phyloP scores from a whole-genome alignment of 2,329 filamentous ascomycete species.

The Neospermospora avenae region DNA sequence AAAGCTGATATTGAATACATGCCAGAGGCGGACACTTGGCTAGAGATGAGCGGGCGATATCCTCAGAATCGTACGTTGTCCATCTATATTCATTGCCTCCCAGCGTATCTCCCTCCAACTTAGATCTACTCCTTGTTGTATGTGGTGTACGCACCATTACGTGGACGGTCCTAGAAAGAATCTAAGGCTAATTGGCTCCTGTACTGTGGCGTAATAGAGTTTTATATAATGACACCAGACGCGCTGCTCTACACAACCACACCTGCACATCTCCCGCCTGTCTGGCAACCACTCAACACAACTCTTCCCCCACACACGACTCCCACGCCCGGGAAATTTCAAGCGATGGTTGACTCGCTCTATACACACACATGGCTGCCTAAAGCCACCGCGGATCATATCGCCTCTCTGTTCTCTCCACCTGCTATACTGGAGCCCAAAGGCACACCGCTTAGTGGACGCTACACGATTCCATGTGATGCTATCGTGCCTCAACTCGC shows the following conservation, averaged over 20 bases:
- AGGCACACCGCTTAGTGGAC: not conserved
- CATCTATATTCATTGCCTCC: not conserved
- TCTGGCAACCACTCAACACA: slow-evolving; percentile 6
- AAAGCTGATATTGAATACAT: slow-evolving; percentile 20
- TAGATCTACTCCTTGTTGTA: too few species aligned
- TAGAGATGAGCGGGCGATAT: slow-evolving; percentile 1
- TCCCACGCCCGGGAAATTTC: not conserved
- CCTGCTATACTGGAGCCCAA: slow-evolving; percentile 5
- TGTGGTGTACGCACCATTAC: too few species aligned
- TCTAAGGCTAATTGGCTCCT: too few species aligned
- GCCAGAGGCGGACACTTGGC: too few species aligned
- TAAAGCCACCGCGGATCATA: slow-evolving; percentile 1
- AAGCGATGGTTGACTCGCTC: slow-evolving; percentile 14
- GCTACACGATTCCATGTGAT: slow-evolving; percentile 14
- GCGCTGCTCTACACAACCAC: slow-evolving; percentile 11
- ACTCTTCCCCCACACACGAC: not conserved
- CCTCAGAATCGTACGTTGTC: slow-evolving; percentile 6
- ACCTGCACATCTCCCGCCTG: not conserved
- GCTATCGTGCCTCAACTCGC: slow-evolving; percentile 17
- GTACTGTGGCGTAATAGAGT: not conserved
- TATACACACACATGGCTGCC: slow-evolving; percentile 18
- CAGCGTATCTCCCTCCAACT: too few species aligned
- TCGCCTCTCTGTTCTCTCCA: slow-evolving; percentile 14
- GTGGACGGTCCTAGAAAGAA: too few species aligned
- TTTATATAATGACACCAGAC: slow-evolving; percentile 18